These are phyloP conservation scores for Gossypium aridum DNA, from an alignment of 441 rosid genomes.

Conservation along the genomic window DNA sequence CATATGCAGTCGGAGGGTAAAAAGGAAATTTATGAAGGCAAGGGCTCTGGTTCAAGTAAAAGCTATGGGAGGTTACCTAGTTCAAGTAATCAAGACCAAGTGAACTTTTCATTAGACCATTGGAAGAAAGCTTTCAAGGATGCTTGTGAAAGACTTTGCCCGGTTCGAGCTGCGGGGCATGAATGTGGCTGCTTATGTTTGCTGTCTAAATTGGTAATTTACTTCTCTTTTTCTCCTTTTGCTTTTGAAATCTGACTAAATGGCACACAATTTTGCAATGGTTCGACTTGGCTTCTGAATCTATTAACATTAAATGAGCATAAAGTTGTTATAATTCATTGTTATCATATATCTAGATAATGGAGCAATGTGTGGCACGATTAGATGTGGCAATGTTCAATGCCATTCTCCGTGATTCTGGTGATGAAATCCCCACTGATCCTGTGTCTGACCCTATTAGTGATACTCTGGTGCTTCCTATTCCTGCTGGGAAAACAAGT, in stretches of 20 bases:
- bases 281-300: not conserved
- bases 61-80: slow-evolving; percentile 34
- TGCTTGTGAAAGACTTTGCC: slow-evolving; percentile 93
- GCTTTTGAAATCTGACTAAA: not conserved
- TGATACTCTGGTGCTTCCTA: slow-evolving; percentile 76
- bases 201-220: slow-evolving; percentile 75
- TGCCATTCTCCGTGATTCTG: slow-evolving; percentile 92
- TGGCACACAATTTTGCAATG: not conserved
- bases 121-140: slow-evolving; percentile 96
- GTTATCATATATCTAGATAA: slow-evolving; percentile 43
- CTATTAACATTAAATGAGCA: not conserved
- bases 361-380: slow-evolving; percentile 93
- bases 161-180: slow-evolving; percentile 86
- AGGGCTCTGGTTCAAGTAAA: slow-evolving; percentile 42
- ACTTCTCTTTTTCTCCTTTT: not conserved
- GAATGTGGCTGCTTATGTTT: slow-evolving; percentile 83
- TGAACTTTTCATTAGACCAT: slow-evolving; percentile 64
- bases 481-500: slow-evolving; percentile 74
- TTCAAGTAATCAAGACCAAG: slow-evolving; percentile 52
- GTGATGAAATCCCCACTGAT: slow-evolving; percentile 86
- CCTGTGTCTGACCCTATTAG: slow-evolving; percentile 96
- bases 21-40: slow-evolving; percentile 26
- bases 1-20: slow-evolving; percentile 73
- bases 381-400: slow-evolving; percentile 97
- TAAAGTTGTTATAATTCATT: not conserved